phyloP scores from a whole-genome alignment of 208 protist genomes.

The Crithidia expoeki region DNA sequence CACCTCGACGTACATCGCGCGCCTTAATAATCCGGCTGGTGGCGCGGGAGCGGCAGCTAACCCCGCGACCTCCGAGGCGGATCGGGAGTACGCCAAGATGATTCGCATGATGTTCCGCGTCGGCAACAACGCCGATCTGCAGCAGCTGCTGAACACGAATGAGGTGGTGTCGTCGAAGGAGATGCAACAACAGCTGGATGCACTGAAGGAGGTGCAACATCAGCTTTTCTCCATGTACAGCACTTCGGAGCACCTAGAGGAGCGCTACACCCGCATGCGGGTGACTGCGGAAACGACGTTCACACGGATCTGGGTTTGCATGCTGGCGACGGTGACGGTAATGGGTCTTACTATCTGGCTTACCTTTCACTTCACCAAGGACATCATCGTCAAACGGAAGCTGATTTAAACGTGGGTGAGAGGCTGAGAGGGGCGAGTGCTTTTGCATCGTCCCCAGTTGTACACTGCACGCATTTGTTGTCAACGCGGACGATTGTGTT shows the following conservation, averaged over 20 bases:
- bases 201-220: slow-evolving; percentile 24
- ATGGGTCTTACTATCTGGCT: slow-evolving; percentile 33
- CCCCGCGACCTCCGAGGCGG: slow-evolving; percentile 4
- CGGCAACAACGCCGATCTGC: slow-evolving; percentile 23
- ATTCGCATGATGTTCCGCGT: slow-evolving; percentile 23
- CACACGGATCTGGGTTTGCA: slow-evolving; percentile 57
- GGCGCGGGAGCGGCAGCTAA: neutral
- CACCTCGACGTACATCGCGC: slow-evolving; percentile 27
- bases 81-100: slow-evolving; percentile 35
- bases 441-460: too few relatives aligned
- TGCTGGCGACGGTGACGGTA: slow-evolving; percentile 13
- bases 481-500: too few relatives aligned
- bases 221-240: slow-evolving; percentile 32
- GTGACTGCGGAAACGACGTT: slow-evolving; percentile 56
- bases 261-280: slow-evolving; percentile 41
- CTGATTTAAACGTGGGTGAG: slow-evolving; percentile 58
- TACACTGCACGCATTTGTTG: too few relatives aligned
- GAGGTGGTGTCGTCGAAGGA: slow-evolving; percentile 32
- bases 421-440: too few relatives aligned
- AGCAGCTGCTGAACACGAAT: slow-evolving; percentile 22
- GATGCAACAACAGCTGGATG: slow-evolving; percentile 27
- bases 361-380: slow-evolving; percentile 51
- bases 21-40: slow-evolving; percentile 4
- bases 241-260: slow-evolving; percentile 22
- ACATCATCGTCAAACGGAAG: slow-evolving; percentile 55